Evolutionary conservation across 768 basidiomycete genomes (phyloP), one percentile per base, ranked within the genome.

Genomic region (Exsudoporus frostii): DNA sequence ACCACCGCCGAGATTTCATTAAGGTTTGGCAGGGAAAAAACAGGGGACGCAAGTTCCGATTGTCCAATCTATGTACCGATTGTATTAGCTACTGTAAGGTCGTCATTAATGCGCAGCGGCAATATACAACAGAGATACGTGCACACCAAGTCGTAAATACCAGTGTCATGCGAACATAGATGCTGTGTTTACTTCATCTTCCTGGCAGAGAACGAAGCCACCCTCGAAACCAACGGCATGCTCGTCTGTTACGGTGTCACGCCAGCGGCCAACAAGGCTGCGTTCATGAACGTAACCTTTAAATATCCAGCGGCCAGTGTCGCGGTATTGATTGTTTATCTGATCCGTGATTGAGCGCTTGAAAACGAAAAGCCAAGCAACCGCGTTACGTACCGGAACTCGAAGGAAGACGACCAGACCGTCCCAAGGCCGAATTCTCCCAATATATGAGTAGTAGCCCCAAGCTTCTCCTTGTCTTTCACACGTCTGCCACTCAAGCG

Each of bases 241-340:
- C 17, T 65, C 60, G 24, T 65, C 63, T 1, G 76, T 81, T 37
- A 67, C 65, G 20, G 76, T 80, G 53, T 79, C 79, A 48, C 81
- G 75, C 81, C 81, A 81, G 20, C 78, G 71, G 33, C 81, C 81
- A 34, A 79, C 79, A 36, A 82, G 67, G 62, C 76, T 81, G 27
- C 68, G 65, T 56, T 72, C 73, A 47, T 82, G 73, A 41, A 82
- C 52, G 59, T 82, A 82, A 45, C 81, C 80, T 54, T 72, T 78
- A 48, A 81, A 81, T 47, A 82, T 61, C 78, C 75, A 82, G 27
- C 65, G 73, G 11, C 80, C 79, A 14, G 66, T 52, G 45, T 66
- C 48, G 32, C 48, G 58, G 43, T 70, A 58, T 4, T 44, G 62
- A 22, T 69, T 60, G 55, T 75, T 62, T 44, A 58, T 70, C 77